phyloP scores from a whole-genome alignment of 1,284 basidiomycete genomes.

The Abortiporus biennis region DNA sequence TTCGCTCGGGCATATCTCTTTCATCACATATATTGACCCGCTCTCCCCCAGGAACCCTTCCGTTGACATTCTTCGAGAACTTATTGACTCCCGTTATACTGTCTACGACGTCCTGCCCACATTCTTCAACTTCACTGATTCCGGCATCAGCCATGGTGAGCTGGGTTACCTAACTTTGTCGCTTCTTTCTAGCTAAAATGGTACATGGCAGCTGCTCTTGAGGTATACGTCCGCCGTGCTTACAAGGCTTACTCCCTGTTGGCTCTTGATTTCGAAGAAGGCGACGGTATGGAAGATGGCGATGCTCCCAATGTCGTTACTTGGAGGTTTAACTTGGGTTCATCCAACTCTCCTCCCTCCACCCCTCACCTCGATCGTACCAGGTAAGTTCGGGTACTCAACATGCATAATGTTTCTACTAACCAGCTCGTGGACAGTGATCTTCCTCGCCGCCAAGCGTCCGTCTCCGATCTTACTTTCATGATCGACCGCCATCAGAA shows the following conservation, averaged over 20 bases:
- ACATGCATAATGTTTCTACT: slow-evolving; percentile 8
- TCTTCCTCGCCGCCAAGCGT: slow-evolving; percentile 59
- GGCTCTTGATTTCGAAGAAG: slow-evolving; percentile 91
- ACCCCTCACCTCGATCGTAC: slow-evolving; percentile 68
- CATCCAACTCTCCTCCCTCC: slow-evolving; percentile 76
- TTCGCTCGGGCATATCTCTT: slow-evolving; percentile 6
- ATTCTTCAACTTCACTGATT: slow-evolving; percentile 89
- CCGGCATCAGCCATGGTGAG: slow-evolving; percentile 78
- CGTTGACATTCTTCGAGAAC: slow-evolving; percentile 83
- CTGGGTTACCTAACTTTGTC: slow-evolving; percentile 7
- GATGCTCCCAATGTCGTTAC: slow-evolving; percentile 77
- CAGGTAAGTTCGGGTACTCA: no score
- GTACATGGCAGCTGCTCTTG: slow-evolving; percentile 72
- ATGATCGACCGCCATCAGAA: slow-evolving; percentile 79
- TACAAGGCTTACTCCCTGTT: slow-evolving; percentile 94
- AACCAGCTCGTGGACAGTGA: slow-evolving; percentile 27
- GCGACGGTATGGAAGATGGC: slow-evolving; percentile 73
- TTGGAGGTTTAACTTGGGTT: slow-evolving; percentile 93
- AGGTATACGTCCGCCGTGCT: slow-evolving; percentile 93
- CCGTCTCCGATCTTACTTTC: slow-evolving; percentile 91
- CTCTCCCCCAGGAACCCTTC: slow-evolving; percentile 63
- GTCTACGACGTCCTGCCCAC: slow-evolving; percentile 96
- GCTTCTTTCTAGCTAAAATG: slow-evolving; percentile 4
- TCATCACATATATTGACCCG: slow-evolving; percentile 2
- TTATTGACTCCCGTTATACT: slow-evolving; percentile 94